A percentile compares a stretch with the other conserved stretches of the same genome.
Evolutionary conservation across 2,329 filamentous ascomycete species (phyloP).

Genomic region (Alternaria rosae): DNA sequence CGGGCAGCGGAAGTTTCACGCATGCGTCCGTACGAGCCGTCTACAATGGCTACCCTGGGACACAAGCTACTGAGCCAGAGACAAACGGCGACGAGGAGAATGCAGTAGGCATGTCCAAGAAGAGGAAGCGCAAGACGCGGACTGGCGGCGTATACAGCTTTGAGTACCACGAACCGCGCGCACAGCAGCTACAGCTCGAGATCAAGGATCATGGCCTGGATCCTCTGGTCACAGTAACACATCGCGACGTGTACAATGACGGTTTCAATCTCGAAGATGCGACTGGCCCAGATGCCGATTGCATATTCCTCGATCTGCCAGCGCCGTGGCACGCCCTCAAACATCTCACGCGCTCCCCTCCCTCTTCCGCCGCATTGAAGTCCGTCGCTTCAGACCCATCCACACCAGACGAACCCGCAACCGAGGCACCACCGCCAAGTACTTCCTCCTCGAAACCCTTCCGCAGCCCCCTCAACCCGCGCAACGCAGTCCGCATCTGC

Average conservation of each 20-base stretch:
- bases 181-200: constrained; percentile 72
- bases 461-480: constrained; percentile 70
- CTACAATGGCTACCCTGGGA: constrained; percentile 71
- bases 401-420: constrained; percentile 45
- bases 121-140: constrained; percentile 46
- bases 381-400: constrained; percentile 36
- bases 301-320: constrained; percentile 80
- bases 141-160: constrained; percentile 79
- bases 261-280: constrained; percentile 68
- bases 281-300: constrained; percentile 60
- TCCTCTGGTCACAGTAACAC: constrained; percentile 73
- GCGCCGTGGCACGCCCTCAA: constrained; percentile 82
- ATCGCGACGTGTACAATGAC: constrained; percentile 79
- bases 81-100: constrained; percentile 43
- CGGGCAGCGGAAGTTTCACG: constrained; percentile 84
- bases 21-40: constrained; percentile 79
- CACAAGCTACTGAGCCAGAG: constrained; percentile 15
- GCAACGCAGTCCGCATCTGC: constrained; percentile 79
- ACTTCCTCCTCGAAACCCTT: constrained; percentile 28
- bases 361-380: constrained; percentile 35
- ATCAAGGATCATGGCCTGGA: constrained; percentile 72
- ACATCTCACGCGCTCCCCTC: constrained; percentile 69
- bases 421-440: constrained; percentile 6
- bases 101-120: constrained; percentile 26
- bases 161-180: constrained; percentile 79